A percentile compares a stretch with the other conserved stretches of the same genome.
Evolutionary conservation across 331 rosid genomes (phyloP).

Genomic region (Erythrophleum ivorense): DNA sequence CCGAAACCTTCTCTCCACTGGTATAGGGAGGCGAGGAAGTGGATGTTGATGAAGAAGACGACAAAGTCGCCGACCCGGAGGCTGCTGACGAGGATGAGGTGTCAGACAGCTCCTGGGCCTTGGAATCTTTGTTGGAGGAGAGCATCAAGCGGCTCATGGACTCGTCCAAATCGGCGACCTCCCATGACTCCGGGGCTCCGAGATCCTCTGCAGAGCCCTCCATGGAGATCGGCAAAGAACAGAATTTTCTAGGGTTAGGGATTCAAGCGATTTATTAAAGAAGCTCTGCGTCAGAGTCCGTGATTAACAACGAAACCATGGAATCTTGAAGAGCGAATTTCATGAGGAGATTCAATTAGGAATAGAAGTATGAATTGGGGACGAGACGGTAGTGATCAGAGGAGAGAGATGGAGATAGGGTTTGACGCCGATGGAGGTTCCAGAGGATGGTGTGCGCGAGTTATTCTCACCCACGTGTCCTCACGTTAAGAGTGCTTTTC

Average conservation of each 20-base stretch:
- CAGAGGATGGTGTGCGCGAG: slow-evolving; percentile 38
- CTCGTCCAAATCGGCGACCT: slow-evolving; percentile 87
- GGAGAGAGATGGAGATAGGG: slow-evolving; percentile 25
- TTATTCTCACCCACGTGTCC: slow-evolving; percentile 44
- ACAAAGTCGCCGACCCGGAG: slow-evolving; percentile 21
- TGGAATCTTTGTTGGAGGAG: slow-evolving; percentile 56
- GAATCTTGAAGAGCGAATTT: slow-evolving; percentile 45
- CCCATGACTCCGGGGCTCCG: slow-evolving; percentile 99
- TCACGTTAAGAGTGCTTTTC: neutral
- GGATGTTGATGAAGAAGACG: slow-evolving; percentile 39
- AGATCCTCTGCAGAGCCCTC: slow-evolving; percentile 94
- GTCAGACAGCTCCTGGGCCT: slow-evolving; percentile 38
- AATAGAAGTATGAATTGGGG: slow-evolving; percentile 40
- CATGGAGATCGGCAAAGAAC: slow-evolving; percentile 53
- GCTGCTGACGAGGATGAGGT: slow-evolving; percentile 41
- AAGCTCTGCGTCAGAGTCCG: slow-evolving; percentile 1
- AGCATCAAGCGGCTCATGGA: slow-evolving; percentile 79
- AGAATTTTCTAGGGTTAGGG: slow-evolving; percentile 42
- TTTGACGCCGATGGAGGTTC: slow-evolving; percentile 33
- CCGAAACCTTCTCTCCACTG: slow-evolving; percentile 49
- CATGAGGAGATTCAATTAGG: slow-evolving; percentile 53
- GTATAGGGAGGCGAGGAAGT: slow-evolving; percentile 20
- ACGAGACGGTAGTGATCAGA: slow-evolving; percentile 1
- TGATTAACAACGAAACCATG: slow-evolving; percentile 34
- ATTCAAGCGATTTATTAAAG: slow-evolving; percentile 45